phyloP scores from a whole-genome alignment of 306 rosid genomes.

The Herpetospermum pedunculosum region DNA sequence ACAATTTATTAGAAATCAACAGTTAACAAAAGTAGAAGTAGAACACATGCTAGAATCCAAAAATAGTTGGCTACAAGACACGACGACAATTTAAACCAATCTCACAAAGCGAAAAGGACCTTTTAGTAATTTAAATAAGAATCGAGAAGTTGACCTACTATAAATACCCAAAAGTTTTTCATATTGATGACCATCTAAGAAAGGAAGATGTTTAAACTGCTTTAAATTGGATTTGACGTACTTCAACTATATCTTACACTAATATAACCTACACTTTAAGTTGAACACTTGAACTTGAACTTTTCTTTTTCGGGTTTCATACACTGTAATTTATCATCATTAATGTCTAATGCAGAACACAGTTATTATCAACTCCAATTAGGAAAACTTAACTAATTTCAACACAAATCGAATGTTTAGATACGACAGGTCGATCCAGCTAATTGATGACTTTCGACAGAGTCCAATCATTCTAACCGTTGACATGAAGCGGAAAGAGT shows the following conservation, averaged over 20 bases:
- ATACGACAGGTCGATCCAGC: neutral
- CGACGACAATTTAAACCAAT: neutral
- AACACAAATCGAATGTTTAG: neutral
- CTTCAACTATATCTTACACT: neutral
- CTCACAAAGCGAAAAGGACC: neutral
- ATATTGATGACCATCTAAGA: neutral
- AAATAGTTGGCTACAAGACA: neutral
- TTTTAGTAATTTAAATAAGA: neutral
- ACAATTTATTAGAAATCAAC: neutral
- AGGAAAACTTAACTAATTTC: neutral
- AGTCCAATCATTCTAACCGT: neutral
- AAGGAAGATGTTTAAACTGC: slow-evolving; percentile 1
- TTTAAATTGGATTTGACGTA: neutral
- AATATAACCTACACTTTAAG: neutral
- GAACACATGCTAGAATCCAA: neutral
- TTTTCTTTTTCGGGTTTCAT: neutral
- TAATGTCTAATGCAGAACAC: neutral
- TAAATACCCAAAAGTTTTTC: neutral
- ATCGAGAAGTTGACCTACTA: neutral
- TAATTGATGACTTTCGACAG: neutral
- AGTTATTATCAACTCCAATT: neutral
- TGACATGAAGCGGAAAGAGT: neutral
- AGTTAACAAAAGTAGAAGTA: neutral
- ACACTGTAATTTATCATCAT: neutral
- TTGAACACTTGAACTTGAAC: neutral